Conservation (phyloP, 768 basidiomycete species). For the Mycena rebaudengoi region DNA sequence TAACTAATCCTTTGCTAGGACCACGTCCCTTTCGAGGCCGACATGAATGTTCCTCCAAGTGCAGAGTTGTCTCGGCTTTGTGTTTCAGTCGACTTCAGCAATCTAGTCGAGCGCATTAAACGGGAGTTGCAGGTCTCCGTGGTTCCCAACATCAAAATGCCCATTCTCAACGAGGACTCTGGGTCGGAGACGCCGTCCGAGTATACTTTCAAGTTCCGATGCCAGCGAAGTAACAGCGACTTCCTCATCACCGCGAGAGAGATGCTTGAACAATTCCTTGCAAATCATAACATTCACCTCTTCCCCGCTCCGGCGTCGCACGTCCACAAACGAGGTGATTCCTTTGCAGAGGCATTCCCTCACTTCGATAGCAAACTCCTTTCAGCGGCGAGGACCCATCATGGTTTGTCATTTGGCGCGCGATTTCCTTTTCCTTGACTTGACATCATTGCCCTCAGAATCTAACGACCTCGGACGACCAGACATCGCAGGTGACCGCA, state of each 20-base stretch:
- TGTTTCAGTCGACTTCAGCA: slow-evolving; percentile 81
- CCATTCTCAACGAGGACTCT: slow-evolving; percentile 55
- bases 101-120: slow-evolving; percentile 91
- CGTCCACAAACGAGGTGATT: slow-evolving; percentile 87
- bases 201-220: slow-evolving; percentile 93
- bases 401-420: slow-evolving; percentile 45
- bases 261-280: slow-evolving; percentile 90
- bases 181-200: slow-evolving; percentile 70
- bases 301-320: slow-evolving; percentile 84
- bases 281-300: slow-evolving; percentile 83
- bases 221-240: slow-evolving; percentile 95
- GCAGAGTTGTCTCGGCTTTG: slow-evolving; percentile 81
- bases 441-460: slow-evolving; percentile 61
- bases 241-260: slow-evolving; percentile 90
- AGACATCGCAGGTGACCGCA: slow-evolving; percentile 74
- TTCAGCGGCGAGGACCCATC: slow-evolving; percentile 75
- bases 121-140: slow-evolving; percentile 94
- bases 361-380: slow-evolving; percentile 96
- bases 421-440: slow-evolving; percentile 3
- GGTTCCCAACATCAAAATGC: slow-evolving; percentile 76
- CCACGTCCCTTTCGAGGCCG: slow-evolving; percentile 96
- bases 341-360: slow-evolving; percentile 94
- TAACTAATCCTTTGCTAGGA: slow-evolving; percentile 66
- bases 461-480: slow-evolving; percentile 80
- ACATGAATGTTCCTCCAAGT: slow-evolving; percentile 89